phyloP scores from a whole-genome alignment of 2,329 filamentous ascomycete genomes.

The Pseudopyricularia cyperi region DNA sequence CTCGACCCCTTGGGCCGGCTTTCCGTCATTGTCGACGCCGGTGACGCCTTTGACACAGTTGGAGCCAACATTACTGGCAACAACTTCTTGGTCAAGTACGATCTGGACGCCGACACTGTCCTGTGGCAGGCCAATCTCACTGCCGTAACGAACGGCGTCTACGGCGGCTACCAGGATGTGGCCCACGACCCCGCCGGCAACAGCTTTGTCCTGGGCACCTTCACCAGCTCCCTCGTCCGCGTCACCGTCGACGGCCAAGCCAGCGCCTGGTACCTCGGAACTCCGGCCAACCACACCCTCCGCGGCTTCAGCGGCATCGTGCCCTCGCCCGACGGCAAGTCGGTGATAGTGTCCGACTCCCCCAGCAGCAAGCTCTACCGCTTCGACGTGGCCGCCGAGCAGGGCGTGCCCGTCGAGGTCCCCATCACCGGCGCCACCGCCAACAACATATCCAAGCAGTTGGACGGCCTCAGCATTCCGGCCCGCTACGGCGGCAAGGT shows the following conservation, averaged over 20 bases:
- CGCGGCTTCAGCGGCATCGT: slow-evolving; percentile 14
- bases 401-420: slow-evolving; percentile 12
- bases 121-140: slow-evolving; percentile 22
- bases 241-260: slow-evolving; percentile 16
- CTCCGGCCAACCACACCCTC: slow-evolving; percentile 11
- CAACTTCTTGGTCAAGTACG: slow-evolving; percentile 22
- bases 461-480: slow-evolving; percentile 17
- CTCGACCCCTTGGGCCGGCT: slow-evolving; percentile 18
- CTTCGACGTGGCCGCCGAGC: slow-evolving; percentile 16
- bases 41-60: slow-evolving; percentile 18
- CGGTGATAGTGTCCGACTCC: slow-evolving; percentile 18
- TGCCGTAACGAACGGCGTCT: slow-evolving; percentile 12
- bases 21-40: slow-evolving; percentile 22
- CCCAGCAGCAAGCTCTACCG: slow-evolving; percentile 18
- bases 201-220: slow-evolving; percentile 23
- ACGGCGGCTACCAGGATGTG: slow-evolving; percentile 25
- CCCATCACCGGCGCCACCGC: slow-evolving; percentile 10
- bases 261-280: slow-evolving; percentile 17
- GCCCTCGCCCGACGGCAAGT: slow-evolving; percentile 11
- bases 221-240: slow-evolving; percentile 20
- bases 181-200: slow-evolving; percentile 21
- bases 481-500: slow-evolving; percentile 18
- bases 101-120: slow-evolving; percentile 10
- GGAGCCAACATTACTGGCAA: slow-evolving; percentile 21
- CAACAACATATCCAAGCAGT: slow-evolving; percentile 3